Percentiles rank a stretch among this genome's conserved stretches.
phyloP scores from a whole-genome alignment of 2,329 filamentous ascomycete genomes.

The Diplocarpon rosae region DNA sequence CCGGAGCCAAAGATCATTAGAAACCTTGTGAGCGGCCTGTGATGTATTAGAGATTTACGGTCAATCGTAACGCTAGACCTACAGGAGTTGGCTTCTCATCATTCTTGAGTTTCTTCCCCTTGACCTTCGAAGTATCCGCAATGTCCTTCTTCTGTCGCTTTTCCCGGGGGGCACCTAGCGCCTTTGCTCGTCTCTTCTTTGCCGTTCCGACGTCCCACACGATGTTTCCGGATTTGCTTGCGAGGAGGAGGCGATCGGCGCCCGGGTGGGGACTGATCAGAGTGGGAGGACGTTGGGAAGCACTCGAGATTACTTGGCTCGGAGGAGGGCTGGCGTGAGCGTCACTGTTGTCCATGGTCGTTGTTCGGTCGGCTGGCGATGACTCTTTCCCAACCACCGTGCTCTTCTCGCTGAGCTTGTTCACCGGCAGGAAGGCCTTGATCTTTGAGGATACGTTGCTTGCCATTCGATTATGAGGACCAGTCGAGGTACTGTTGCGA shows the following conservation, averaged over 20 bases:
- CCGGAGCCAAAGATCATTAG: conserved; percentile 20
- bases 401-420: conserved; percentile 7
- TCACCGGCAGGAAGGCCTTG: conserved; percentile 18
- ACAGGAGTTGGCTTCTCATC: conserved; percentile 13
- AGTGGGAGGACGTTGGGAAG: neutral
- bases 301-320: neutral
- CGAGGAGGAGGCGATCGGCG: neutral
- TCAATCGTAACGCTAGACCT: conserved; percentile 3
- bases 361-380: neutral
- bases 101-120: conserved; percentile 3
- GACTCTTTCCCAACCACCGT: neutral
- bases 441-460: conserved; percentile 5
- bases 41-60: conserved; percentile 6
- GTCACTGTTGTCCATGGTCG: neutral
- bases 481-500: neutral
- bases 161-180: neutral
- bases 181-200: conserved; percentile 5
- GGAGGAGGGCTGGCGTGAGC: neutral
- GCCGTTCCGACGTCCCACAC: neutral
- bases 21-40: conserved; percentile 9
- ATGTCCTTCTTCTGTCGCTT: conserved; percentile 2
- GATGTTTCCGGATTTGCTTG: neutral
- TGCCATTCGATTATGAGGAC: neutral
- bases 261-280: conserved; percentile 1
- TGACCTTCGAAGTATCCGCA: neutral